These are phyloP conservation scores for Anthracocystis setariae DNA, from an alignment of 1,284 basidiomycete species.

Conservation along the genomic window DNA sequence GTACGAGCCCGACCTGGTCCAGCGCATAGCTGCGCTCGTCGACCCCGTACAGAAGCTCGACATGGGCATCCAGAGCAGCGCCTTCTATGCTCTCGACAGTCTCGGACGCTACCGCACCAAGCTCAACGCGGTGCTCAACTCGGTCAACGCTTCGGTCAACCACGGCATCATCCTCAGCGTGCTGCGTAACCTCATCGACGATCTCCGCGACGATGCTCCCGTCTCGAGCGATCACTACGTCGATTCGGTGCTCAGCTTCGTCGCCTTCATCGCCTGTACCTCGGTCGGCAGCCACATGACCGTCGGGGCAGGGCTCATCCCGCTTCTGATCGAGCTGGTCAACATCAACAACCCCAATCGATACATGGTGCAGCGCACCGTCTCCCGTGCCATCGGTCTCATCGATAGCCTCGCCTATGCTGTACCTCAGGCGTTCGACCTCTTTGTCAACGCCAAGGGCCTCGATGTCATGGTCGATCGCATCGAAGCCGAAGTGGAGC, in stretches of 20 bases:
- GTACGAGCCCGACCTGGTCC: slow-evolving; percentile 87
- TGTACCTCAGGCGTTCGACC: slow-evolving; percentile 84
- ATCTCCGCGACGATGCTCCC: slow-evolving; percentile 68
- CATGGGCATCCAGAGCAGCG: slow-evolving; percentile 75
- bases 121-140: slow-evolving; percentile 85
- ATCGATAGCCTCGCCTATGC: slow-evolving; percentile 92
- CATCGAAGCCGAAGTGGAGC: slow-evolving; percentile 73
- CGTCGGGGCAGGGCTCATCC: slow-evolving; percentile 94
- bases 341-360: slow-evolving; percentile 38
- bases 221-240: slow-evolving; percentile 72
- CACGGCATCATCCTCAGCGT: slow-evolving; percentile 77
- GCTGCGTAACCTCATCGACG: slow-evolving; percentile 51
- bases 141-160: slow-evolving; percentile 93
- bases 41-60: slow-evolving; percentile 43
- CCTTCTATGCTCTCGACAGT: slow-evolving; percentile 88
- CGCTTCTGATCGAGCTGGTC: slow-evolving; percentile 73
- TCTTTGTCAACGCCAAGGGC: slow-evolving; percentile 86
- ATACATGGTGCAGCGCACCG: slow-evolving; percentile 64
- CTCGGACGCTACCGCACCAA: slow-evolving; percentile 84
- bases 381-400: slow-evolving; percentile 78
- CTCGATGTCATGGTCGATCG: slow-evolving; percentile 85
- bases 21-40: slow-evolving; percentile 54
- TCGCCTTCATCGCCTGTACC: slow-evolving; percentile 86
- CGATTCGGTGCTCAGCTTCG: slow-evolving; percentile 77
- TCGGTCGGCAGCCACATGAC: slow-evolving; percentile 88